Evolutionary conservation across 139 green algal species (phyloP), one percentile per base, ranked within the genome.

Genomic region (Auxenochlorella pyrenoidosa): DNA sequence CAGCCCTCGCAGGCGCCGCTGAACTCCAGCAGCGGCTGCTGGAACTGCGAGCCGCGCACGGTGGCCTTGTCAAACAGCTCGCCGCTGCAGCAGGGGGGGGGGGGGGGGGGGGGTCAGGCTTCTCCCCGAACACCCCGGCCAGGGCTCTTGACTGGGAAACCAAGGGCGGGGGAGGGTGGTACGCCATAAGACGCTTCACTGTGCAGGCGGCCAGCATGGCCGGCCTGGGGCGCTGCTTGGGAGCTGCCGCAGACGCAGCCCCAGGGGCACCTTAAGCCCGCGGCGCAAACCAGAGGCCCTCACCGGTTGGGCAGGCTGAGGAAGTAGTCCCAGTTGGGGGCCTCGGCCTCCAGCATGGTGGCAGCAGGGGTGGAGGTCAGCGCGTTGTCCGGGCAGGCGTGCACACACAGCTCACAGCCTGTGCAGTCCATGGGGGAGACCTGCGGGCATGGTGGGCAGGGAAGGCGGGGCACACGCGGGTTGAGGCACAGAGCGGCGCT

Each of bases 341-440:
- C 68, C 89, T 94, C 91, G 15, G 78, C 40, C 12, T 75, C 75
- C 59, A 94, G 66, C 73, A 94, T 77, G 0, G 77, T 16, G n/a
- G 43, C 72, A 30, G 93, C 88, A 30, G 92, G 89, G 71, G 47
- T 71, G 10, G 86, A 36, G 65, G 41, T 43, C n/a, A 95, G 91
- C 3, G 89, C 90, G 21, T 92, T 82, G 83, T 95, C 90, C 19
- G 92, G 92, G 82, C 92, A 95, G 24, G 87, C 92, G 75, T 92
- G 87, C 76, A 91, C 88, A 68, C 92, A 95, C 75, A 95, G 91
- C 75, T 94, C 86, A 83, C 92, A 95, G 85, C 92, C 92, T 41
- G 92, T 95, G 88, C 92, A 95, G 90, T 95, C 92, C 43, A 86
- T 72, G 36, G 91, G 92, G 1, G 92, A 94, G 32, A 95, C 92